Percentiles rank a stretch among this genome's conserved stretches.
Conservation (phyloP, 148 eudicot species). For the Heliamphora exappendiculata region DNA sequence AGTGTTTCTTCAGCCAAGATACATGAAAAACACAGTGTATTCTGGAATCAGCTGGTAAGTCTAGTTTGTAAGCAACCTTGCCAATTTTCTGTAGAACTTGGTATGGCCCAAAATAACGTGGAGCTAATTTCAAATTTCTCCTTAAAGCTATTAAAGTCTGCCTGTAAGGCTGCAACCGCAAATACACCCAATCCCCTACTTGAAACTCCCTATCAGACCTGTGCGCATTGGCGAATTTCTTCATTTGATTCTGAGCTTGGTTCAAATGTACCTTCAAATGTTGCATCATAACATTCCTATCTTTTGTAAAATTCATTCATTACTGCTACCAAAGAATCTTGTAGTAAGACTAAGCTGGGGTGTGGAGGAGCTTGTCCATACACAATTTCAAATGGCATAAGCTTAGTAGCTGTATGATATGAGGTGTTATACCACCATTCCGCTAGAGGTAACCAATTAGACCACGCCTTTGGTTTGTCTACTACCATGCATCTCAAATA, state of each 20-base stretch:
- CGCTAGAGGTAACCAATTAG: background rate
- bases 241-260: background rate
- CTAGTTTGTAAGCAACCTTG: conserved; percentile 7
- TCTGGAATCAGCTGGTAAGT: background rate
- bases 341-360: no score
- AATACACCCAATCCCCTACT: conserved; percentile 9
- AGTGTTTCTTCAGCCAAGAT: background rate
- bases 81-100: background rate
- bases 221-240: background rate
- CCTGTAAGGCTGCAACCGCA: conserved; percentile 12
- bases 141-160: background rate
- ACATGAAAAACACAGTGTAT: conserved; percentile 15
- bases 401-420: background rate
- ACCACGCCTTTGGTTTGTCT: background rate
- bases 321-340: background rate
- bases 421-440: conserved; percentile 20
- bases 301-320: background rate
- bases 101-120: background rate
- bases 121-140: background rate
- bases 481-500: background rate
- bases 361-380: conserved; percentile 1
- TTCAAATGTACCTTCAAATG: background rate
- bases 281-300: background rate
- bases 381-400: conserved; percentile 1
- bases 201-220: conserved; percentile 3